These are phyloP conservation scores for Pseudocercospora vitis DNA, from an alignment of 2,329 filamentous ascomycete genomes.

Conservation along the genomic window DNA sequence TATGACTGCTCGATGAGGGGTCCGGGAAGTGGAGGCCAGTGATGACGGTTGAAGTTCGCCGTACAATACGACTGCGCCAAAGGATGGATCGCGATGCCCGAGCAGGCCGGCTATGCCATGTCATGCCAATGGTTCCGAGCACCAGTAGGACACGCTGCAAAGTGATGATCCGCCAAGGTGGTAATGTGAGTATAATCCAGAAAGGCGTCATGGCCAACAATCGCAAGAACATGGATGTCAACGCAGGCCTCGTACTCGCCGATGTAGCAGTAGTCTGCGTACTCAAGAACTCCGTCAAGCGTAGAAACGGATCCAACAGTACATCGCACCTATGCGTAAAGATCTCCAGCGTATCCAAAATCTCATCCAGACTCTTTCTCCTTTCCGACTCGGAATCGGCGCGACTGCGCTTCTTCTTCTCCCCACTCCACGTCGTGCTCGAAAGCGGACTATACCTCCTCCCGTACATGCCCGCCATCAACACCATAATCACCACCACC, in stretches of 20 bases:
- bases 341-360: conserved; percentile 86
- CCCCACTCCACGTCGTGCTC: conserved; percentile 70
- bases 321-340: conserved; percentile 92
- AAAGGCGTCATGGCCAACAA: conserved; percentile 84
- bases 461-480: conserved; percentile 92
- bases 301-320: conserved; percentile 81
- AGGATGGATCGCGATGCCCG: conserved; percentile 82
- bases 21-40: conserved; percentile 75
- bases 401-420: conserved; percentile 57
- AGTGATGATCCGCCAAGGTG: conserved; percentile 81
- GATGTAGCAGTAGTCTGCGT: conserved; percentile 84
- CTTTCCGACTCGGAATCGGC: conserved; percentile 62
- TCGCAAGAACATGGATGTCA: conserved; percentile 85
- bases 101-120: conserved; percentile 87
- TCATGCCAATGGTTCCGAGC: conserved; percentile 80
- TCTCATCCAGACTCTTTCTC: conserved; percentile 95
- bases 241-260: conserved; percentile 83
- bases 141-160: conserved; percentile 80
- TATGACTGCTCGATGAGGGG: conserved; percentile 35
- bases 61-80: conserved; percentile 80
- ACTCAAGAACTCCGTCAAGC: conserved; percentile 85
- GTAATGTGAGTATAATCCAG: conserved; percentile 80
- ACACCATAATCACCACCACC: conserved; percentile 70
- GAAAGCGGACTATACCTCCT: conserved; percentile 86
- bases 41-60: conserved; percentile 66